phyloP scores from a whole-genome alignment of 2,329 filamentous ascomycete genomes.

The Trichoderma sp. region DNA sequence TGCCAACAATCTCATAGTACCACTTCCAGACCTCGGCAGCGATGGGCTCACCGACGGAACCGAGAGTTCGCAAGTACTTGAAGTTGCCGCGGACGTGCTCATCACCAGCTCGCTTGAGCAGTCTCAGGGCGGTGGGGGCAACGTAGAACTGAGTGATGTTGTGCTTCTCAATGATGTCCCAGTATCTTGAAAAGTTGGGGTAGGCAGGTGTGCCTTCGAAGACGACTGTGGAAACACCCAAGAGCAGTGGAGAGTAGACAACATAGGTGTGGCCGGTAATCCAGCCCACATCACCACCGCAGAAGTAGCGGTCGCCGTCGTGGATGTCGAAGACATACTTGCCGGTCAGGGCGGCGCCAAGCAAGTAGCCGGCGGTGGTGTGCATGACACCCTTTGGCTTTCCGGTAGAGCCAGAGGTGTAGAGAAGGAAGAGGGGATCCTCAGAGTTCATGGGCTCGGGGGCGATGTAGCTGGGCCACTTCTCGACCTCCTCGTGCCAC shows the following conservation, averaged over 20 bases:
- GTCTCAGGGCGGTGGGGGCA: slow-evolving; percentile 85
- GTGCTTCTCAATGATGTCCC: slow-evolving; percentile 96
- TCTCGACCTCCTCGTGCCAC: slow-evolving; percentile 99
- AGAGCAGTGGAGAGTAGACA: slow-evolving; percentile 89
- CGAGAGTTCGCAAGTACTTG: slow-evolving; percentile 84
- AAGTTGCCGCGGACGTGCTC: slow-evolving; percentile 88
- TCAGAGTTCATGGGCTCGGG: slow-evolving; percentile 89
- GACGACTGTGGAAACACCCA: slow-evolving; percentile 91
- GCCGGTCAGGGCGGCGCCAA: slow-evolving; percentile 88
- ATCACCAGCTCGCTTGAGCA: slow-evolving; percentile 93
- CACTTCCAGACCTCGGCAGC: slow-evolving; percentile 99
- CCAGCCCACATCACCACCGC: slow-evolving; percentile 97
- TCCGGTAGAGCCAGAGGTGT: slow-evolving; percentile 95
- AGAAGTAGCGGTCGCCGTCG: slow-evolving; percentile 91
- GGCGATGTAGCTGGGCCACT: slow-evolving; percentile 89
- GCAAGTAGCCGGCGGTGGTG: slow-evolving; percentile 90
- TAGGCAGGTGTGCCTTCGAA: slow-evolving; percentile 98
- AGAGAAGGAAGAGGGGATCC: slow-evolving; percentile 94
- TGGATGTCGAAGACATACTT: slow-evolving; percentile 99
- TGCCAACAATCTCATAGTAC: slow-evolving; percentile 95
- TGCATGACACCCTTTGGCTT: slow-evolving; percentile 99
- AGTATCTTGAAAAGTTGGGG: slow-evolving; percentile 96
- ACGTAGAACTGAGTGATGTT: slow-evolving; percentile 98
- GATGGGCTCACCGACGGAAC: slow-evolving; percentile 95
- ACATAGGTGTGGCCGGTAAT: slow-evolving; percentile 99